Evolutionary conservation across 2,329 filamentous ascomycete genomes (phyloP).

Genomic region (Diaporthe citrichinensis): DNA sequence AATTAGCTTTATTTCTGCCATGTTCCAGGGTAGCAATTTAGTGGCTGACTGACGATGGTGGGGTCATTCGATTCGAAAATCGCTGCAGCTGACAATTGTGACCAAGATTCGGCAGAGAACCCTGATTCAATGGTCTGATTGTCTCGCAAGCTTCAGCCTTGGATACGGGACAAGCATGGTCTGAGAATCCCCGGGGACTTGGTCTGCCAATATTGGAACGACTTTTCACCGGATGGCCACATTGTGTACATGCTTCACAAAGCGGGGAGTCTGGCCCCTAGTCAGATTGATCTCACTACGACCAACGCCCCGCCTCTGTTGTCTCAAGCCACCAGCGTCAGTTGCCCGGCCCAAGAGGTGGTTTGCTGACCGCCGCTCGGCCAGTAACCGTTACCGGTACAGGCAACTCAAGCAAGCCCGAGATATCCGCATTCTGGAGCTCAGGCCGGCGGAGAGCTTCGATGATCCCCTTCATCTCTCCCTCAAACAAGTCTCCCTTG

Average conservation of each 20-base stretch:
- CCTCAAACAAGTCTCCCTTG: background rate
- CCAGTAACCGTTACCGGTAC: background rate
- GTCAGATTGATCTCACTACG: background rate
- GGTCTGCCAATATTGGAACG: background rate
- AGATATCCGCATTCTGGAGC: constrained; percentile 10
- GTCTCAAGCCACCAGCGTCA: background rate
- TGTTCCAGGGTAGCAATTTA: background rate
- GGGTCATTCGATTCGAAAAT: background rate
- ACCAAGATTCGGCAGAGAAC: background rate
- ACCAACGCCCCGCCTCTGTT: background rate
- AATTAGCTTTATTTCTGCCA: background rate
- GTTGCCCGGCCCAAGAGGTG: background rate
- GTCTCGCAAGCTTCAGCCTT: too few relatives aligned
- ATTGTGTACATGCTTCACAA: background rate
- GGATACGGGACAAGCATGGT: background rate
- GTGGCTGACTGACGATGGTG: background rate
- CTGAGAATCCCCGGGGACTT: background rate
- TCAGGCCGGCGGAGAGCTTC: background rate
- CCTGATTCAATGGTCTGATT: background rate
- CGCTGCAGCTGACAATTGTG: background rate
- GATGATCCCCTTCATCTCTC: background rate
- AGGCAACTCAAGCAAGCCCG: background rate
- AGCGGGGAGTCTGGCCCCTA: background rate
- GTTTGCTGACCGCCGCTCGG: background rate
- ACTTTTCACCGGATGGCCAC: background rate